These are phyloP conservation scores for Blastobotrys terrestris DNA, from an alignment of 805 yeast species.

Conservation along the genomic window DNA sequence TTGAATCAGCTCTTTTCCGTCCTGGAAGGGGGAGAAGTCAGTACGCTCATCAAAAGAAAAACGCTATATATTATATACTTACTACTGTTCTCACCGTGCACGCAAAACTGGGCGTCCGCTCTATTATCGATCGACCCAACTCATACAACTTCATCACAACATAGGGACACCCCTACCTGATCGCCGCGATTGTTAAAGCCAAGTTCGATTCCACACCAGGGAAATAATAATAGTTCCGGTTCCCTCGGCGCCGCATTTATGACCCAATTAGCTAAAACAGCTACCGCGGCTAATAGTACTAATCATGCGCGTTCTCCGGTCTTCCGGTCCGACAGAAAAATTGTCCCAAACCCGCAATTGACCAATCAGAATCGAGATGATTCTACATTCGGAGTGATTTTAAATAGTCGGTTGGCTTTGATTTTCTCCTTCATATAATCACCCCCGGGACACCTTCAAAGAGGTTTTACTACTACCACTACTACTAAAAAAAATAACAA, in stretches of 20 bases:
- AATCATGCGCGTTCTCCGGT: neutral
- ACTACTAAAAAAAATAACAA: neutral
- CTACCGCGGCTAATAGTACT: too few species aligned
- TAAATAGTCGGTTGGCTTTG: neutral
- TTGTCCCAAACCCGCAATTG: neutral
- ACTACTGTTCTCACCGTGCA: neutral
- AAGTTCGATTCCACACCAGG: neutral
- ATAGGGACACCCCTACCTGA: too few species aligned
- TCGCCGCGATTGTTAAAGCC: too few species aligned
- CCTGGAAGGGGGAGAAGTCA: neutral
- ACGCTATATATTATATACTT: neutral
- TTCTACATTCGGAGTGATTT: neutral
- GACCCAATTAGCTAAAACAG: too few species aligned
- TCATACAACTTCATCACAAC: neutral
- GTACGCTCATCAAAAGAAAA: neutral
- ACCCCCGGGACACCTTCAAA: neutral
- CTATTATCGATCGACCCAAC: neutral
- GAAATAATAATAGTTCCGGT: too few species aligned
- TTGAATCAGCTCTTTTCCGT: neutral
- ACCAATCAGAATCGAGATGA: constrained; percentile 4
- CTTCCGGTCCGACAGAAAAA: constrained; percentile 1
- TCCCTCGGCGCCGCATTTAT: too few species aligned
- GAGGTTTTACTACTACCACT: neutral
- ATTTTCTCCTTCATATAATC: neutral
- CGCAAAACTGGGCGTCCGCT: neutral